These are phyloP conservation scores for Coemansia sp. DNA, from an alignment of 192 early-diverging fungal species.

Conservation along the genomic window DNA sequence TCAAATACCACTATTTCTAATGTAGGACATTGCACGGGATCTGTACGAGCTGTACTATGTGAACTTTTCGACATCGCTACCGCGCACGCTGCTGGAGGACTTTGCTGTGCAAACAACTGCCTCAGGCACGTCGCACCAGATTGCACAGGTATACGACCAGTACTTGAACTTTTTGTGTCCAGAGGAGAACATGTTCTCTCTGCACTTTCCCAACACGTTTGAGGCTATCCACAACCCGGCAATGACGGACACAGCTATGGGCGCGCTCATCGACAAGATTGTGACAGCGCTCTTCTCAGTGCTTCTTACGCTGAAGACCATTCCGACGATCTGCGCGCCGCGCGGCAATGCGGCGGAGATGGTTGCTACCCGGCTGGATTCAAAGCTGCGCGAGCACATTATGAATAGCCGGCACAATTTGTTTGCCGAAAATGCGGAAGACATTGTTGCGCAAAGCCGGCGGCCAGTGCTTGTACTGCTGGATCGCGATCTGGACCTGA, in stretches of 20 bases:
- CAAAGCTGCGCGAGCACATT: conserved; percentile 86
- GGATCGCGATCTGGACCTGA: conserved; percentile 90
- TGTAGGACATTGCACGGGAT: conserved; percentile 74
- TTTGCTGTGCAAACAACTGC: conserved; percentile 81
- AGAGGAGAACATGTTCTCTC: conserved; percentile 89
- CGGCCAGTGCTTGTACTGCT: conserved; percentile 83
- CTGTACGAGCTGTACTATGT: conserved; percentile 96
- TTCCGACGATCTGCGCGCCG: conserved; percentile 91
- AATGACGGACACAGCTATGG: conserved; percentile 79
- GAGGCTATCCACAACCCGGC: conserved; percentile 79
- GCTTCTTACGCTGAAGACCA: conserved; percentile 80
- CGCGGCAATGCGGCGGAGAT: conserved; percentile 92
- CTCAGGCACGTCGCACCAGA: conserved; percentile 70
- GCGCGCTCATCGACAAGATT: conserved; percentile 73
- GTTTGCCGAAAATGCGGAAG: conserved; percentile 60
- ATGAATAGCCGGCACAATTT: conserved; percentile 85
- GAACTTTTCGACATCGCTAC: conserved; percentile 88
- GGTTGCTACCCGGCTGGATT: conserved; percentile 87
- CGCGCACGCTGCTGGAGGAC: conserved; percentile 89
- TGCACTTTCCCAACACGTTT: conserved; percentile 81
- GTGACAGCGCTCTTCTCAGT: conserved; percentile 86
- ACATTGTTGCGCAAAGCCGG: conserved; percentile 55
- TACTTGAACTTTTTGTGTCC: conserved; percentile 93
- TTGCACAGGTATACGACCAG: conserved; percentile 95
- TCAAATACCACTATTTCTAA: neutral